Conservation (phyloP, 345 rosid species). For the Raphanus raphanistrum region DNA sequence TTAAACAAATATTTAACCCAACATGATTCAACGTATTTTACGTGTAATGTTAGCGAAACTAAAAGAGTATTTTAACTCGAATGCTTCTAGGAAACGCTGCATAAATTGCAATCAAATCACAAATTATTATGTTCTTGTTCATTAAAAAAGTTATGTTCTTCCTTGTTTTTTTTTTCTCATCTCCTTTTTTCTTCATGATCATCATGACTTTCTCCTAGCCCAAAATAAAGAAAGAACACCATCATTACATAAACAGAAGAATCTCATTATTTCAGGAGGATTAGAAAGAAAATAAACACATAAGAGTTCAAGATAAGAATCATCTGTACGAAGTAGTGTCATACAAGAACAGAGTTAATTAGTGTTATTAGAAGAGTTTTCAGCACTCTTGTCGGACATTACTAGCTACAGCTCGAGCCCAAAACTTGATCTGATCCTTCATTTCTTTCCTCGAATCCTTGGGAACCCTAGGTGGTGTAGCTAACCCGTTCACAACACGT, state of each 20-base stretch:
- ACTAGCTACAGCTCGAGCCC: constrained; percentile 73
- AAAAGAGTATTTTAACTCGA: constrained; percentile 4
- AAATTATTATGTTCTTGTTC: constrained; percentile 34
- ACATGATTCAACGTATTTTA: constrained; percentile 30
- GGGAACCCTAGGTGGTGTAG: constrained; percentile 41
- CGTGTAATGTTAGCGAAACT: constrained; percentile 21
- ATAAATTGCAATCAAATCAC: constrained; percentile 37
- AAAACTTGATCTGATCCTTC: constrained; percentile 64
- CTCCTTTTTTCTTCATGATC: constrained; percentile 22
- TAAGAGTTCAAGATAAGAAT: constrained; percentile 17
- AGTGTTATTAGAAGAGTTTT: constrained; percentile 15
- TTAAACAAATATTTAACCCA: neutral
- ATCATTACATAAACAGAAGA: constrained; percentile 36
- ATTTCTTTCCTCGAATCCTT: constrained; percentile 50
- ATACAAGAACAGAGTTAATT: constrained; percentile 16
- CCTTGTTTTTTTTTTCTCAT: constrained; percentile 12
- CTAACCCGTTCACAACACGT: constrained; percentile 37
- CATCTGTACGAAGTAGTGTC: constrained; percentile 26
- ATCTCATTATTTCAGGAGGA: constrained; percentile 36
- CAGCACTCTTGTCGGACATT: constrained; percentile 56
- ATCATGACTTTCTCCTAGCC: constrained; percentile 20
- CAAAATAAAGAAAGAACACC: constrained; percentile 14
- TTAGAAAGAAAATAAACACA: neutral
- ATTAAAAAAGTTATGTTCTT: neutral
- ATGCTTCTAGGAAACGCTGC: constrained; percentile 26